Evolutionary conservation across 371 early-diverging fungal genomes (phyloP).

Genomic region (Lichtheimia ramosa): DNA sequence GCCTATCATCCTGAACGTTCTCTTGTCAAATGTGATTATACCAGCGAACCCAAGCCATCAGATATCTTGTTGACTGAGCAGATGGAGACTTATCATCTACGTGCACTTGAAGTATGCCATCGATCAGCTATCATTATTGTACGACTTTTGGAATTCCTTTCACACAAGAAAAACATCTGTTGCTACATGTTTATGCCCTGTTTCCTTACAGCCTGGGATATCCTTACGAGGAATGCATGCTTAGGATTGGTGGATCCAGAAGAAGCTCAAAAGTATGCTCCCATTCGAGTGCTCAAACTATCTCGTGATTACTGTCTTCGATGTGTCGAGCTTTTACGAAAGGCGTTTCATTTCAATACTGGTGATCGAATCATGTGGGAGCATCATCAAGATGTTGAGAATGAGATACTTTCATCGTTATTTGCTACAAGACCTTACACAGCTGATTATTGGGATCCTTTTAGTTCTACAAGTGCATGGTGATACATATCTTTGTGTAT

Average conservation of each 20-base stretch:
- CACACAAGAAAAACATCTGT: conserved; percentile 10
- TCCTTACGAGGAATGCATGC: conserved; percentile 32
- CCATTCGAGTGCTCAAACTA: conserved; percentile 14
- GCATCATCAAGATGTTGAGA: conserved; percentile 30
- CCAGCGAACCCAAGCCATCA: neutral
- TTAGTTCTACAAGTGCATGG: conserved; percentile 2
- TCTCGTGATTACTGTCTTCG: conserved; percentile 31
- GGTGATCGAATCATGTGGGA: conserved; percentile 34
- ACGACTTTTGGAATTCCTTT: conserved; percentile 31
- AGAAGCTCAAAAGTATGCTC: conserved; percentile 13
- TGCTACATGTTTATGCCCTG: conserved; percentile 26
- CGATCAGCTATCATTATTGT: conserved; percentile 26
- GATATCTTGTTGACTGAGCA: conserved; percentile 3
- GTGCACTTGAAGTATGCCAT: conserved; percentile 32
- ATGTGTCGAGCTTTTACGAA: conserved; percentile 26
- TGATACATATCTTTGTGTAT: neutral
- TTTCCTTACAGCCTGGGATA: conserved; percentile 35
- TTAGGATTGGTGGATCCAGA: conserved; percentile 24
- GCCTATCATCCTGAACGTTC: neutral
- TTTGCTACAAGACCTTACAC: conserved; percentile 5
- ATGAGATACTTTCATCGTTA: conserved; percentile 14
- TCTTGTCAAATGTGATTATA: neutral
- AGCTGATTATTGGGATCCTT: conserved; percentile 8
- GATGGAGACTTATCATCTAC: conserved; percentile 11
- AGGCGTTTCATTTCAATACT: conserved; percentile 33